These are phyloP conservation scores for Didymella pinodella DNA, from an alignment of 2,329 filamentous ascomycete genomes.

Conservation along the genomic window DNA sequence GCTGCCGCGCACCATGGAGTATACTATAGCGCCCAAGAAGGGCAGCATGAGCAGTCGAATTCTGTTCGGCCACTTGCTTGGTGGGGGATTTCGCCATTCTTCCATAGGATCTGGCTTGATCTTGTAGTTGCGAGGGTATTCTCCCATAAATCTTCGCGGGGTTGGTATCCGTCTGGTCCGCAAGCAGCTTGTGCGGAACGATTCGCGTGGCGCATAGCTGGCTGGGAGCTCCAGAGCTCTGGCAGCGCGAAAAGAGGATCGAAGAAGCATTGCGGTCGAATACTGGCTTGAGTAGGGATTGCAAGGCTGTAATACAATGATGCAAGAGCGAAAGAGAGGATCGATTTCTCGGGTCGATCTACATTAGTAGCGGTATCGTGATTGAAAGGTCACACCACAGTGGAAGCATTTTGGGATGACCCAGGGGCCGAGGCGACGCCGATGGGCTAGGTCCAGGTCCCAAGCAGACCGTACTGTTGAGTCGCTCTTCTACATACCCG, in stretches of 20 bases:
- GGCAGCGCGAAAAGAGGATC: conserved; percentile 34
- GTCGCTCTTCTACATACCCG: not conserved
- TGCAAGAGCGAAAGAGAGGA: conserved; percentile 11
- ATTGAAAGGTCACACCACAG: conserved; percentile 45
- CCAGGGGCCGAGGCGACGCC: conserved; percentile 11
- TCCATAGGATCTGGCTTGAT: conserved; percentile 37
- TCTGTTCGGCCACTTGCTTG: conserved; percentile 52
- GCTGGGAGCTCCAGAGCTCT: conserved; percentile 41
- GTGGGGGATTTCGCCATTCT: conserved; percentile 46
- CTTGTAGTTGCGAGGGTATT: conserved; percentile 34
- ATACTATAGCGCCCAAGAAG: conserved; percentile 62
- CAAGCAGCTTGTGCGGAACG: conserved; percentile 31
- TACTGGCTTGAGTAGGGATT: conserved; percentile 13
- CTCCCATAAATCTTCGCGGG: conserved; percentile 32
- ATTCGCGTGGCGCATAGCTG: conserved; percentile 35
- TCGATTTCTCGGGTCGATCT: conserved; percentile 8
- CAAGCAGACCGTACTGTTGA: conserved; percentile 4
- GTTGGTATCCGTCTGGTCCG: conserved; percentile 21
- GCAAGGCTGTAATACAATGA: conserved; percentile 28
- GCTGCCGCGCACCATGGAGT: conserved; percentile 63
- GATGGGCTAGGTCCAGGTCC: conserved; percentile 14
- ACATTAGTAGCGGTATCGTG: conserved; percentile 14
- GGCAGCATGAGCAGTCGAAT: conserved; percentile 58
- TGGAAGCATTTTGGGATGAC: conserved; percentile 1
- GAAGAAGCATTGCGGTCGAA: conserved; percentile 42